Evolutionary conservation across 495 filamentous ascomycete genomes (phyloP).

Genomic region (Xylaria bambusicola): DNA sequence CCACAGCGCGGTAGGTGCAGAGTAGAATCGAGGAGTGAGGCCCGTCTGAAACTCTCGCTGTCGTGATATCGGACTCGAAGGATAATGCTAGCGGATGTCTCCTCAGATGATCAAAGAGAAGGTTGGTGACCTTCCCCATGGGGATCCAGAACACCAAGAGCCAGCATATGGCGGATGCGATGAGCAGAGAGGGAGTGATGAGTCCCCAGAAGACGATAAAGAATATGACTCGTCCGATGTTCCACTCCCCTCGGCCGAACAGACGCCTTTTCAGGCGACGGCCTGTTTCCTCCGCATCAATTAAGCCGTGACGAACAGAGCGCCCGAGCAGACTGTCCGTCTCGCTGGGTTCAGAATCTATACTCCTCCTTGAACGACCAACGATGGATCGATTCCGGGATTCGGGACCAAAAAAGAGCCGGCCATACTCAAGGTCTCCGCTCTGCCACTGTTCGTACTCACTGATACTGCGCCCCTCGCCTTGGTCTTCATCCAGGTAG

Average conservation of each 20-base stretch:
- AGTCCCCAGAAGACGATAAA: conserved; percentile 96
- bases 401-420: conserved; percentile 90
- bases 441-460: conserved; percentile 99
- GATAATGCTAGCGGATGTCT: conserved; percentile 89
- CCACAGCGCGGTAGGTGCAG: conserved; percentile 95
- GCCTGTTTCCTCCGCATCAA: conserved; percentile 27
- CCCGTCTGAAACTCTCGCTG: conserved; percentile 65
- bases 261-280: conserved; percentile 77
- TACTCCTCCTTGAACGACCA: conserved; percentile 83
- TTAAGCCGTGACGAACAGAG: conserved; percentile 40
- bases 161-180: conserved; percentile 90
- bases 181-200: conserved; percentile 82
- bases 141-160: conserved; percentile 96
- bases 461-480: conserved; percentile 98
- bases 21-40: conserved; percentile 85
- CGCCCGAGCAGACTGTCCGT: conserved; percentile 87
- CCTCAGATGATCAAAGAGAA: conserved; percentile 88
- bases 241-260: conserved; percentile 97
- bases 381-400: conserved; percentile 73
- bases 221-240: conserved; percentile 88
- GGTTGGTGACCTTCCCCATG: conserved; percentile 93
- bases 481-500: conserved; percentile 94
- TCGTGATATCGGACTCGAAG: conserved; percentile 83
- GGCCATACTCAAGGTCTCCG: conserved; percentile 91
- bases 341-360: conserved; percentile 81